A percentile compares a stretch with the other conserved stretches of the same genome.
Conservation (phyloP, 2,329 filamentous ascomycete species). For the Aureobasidium sp. region DNA sequence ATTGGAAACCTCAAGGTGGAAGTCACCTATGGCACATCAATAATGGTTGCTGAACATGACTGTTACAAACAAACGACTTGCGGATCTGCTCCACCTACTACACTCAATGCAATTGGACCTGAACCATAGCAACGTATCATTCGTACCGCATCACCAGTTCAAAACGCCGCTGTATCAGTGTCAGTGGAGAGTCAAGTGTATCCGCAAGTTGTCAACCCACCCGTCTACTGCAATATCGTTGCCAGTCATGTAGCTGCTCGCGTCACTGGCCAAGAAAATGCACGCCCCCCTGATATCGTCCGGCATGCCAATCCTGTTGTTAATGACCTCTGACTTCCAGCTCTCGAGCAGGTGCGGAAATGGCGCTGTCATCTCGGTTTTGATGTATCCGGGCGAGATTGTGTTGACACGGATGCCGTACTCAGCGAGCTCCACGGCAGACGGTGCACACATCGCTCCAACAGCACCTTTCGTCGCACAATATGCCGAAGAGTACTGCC, state of each 20-base stretch:
- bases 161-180: background rate
- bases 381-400: constrained; percentile 18
- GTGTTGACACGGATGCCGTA: constrained; percentile 36
- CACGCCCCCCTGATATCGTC: constrained; percentile 44
- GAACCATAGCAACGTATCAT: too few relatives aligned
- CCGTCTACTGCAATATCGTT: constrained; percentile 40
- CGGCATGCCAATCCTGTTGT: constrained; percentile 37
- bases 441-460: constrained; percentile 42
- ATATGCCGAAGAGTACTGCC: constrained; percentile 29
- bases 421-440: constrained; percentile 64
- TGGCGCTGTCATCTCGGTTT: constrained; percentile 21
- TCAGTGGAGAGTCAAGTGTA: constrained; percentile 11
- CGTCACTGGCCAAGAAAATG: constrained; percentile 42
- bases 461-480: constrained; percentile 3
- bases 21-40: too few relatives aligned
- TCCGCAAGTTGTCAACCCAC: background rate
- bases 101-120: too few relatives aligned
- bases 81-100: too few relatives aligned
- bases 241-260: constrained; percentile 38
- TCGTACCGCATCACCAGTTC: background rate
- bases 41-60: too few relatives aligned
- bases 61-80: too few relatives aligned
- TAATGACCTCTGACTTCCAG: constrained; percentile 45
- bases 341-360: constrained; percentile 40
- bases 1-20: too few relatives aligned